Conservation (phyloP, 139 green algal genomes). For the Eudorina sp. region DNA sequence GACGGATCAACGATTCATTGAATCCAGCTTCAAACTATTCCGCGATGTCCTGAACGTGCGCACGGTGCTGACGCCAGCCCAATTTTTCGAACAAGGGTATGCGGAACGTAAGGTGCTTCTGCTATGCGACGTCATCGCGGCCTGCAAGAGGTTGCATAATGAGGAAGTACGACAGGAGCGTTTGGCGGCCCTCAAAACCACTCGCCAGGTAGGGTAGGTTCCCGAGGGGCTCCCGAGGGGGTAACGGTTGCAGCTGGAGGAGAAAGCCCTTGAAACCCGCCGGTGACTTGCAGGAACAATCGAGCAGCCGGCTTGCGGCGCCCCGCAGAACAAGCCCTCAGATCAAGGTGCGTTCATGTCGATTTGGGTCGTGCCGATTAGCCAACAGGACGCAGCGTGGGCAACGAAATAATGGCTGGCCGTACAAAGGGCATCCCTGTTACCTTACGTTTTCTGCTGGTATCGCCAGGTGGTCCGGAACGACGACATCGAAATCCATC, state of each 20-base stretch:
- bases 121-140: constrained; percentile 67
- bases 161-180: constrained; percentile 68
- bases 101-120: constrained; percentile 86
- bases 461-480: constrained; percentile 40
- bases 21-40: constrained; percentile 72
- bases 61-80: constrained; percentile 70
- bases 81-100: constrained; percentile 87
- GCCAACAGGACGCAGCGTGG: no score
- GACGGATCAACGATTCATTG: constrained; percentile 81
- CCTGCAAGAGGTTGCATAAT: constrained; percentile 74
- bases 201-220: constrained; percentile 29
- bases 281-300: background rate
- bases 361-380: no score
- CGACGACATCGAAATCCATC: constrained; percentile 42
- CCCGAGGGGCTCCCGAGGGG: background rate
- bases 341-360: constrained; percentile 14
- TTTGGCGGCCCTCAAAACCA: constrained; percentile 63
- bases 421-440: no score
- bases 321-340: background rate
- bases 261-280: background rate
- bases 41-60: constrained; percentile 74
- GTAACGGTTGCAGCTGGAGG: background rate
- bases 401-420: no score
- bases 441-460: no score
- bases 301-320: background rate